Base-by-base conservation (phyloP, 2,329 filamentous ascomycete species). In the Cercospora janseana region DNA sequence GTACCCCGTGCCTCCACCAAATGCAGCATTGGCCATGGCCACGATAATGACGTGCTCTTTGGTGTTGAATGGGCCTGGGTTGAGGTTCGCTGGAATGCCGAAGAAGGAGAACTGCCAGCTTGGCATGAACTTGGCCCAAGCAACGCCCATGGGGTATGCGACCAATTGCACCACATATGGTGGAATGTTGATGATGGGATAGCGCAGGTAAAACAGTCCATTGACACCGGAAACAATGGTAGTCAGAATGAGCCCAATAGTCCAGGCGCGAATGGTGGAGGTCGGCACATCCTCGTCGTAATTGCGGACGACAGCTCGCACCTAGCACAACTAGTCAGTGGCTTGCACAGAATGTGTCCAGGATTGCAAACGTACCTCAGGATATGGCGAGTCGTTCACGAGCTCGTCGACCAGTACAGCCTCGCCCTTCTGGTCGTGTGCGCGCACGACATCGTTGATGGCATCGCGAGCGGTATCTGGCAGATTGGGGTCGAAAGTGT, bases 181-280 rank as follows among this genome's bases (percentile, higher is more conserved):
- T 15, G 87, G 90, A 63, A 94, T 92, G 52, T 85, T 85, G 69
- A 94, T 88, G 70, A 87, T 92, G 27, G 89, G 89, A 75, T 93
- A 94, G 79, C 89, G 81, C 66, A 94, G 75, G 40, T 87, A 90
- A 74, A 94, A 95, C 72, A 95, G 92, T 29, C 93, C 73, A 68
- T 93, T 94, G 34, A 62, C 54, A 3, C 46, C 78, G 1, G 81
- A 82, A n/a, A 80, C 81, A 50, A 84, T 62, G 0, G 81, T 84
- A 51, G 80, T 80, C 35, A 85, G 73, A 8, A 83, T 4, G 59
- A 85, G 52, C 26, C 82, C 82, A 54, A 85, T 81, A 4, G 72
- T 69, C 82, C 82, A 85, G 26, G 81, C 81, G 42, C 82, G 80
- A 49, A 85, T 72, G 15, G 82, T 85, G 64, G 83, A 85, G 58